Evolutionary conservation across 805 yeast genomes (phyloP), one percentile per base, ranked within the genome.

Genomic region (Teunomyces tritomae): DNA sequence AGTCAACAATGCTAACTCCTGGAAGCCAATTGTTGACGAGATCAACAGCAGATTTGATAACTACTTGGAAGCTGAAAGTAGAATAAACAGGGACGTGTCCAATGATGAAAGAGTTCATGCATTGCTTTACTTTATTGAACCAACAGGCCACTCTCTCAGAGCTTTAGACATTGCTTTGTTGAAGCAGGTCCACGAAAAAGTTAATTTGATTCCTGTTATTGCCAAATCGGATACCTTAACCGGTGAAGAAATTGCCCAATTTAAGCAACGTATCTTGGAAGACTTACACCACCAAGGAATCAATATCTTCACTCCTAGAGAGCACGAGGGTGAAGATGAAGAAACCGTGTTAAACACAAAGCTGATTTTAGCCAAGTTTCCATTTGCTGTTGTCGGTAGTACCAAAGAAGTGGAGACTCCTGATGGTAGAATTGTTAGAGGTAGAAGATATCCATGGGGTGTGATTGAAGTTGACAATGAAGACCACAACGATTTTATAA

Each of bases 361-460:
- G 50, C 85, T 83, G 49, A 79, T 94, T 55, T 76, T 85, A 69
- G 71, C 79, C 43, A 81, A 77, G 58, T 77, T 89, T 52, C 99
- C 99, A 41, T 92, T 89, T 71, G 98, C 99, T 13, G 85, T 94
- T 54, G 87, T 94, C 46, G 99, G 97, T 17, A 89, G 97, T 17
- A 87, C 94, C 17, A 71, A 73, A 49, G 83, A 82, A 53, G 84
- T 87, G 30, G 83, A 83, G 57, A 77, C 79, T 40, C 65, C 77
- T 37, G 94, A 87, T 62, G 97, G 97, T 36, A 79, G 88, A 65
- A 56, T 65, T 39, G 95, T 91, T 39, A 83, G 97, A 68, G 97
- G 96, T 57, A 87, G 99, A 71, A 74, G 80, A 52, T 92, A 92
- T 67, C 97, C 98, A 52, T 94, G 99, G 99, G 98, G 98, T 56